Evolutionary conservation across 441 rosid species (phyloP).

Genomic region (Pelargonium citronellum): DNA sequence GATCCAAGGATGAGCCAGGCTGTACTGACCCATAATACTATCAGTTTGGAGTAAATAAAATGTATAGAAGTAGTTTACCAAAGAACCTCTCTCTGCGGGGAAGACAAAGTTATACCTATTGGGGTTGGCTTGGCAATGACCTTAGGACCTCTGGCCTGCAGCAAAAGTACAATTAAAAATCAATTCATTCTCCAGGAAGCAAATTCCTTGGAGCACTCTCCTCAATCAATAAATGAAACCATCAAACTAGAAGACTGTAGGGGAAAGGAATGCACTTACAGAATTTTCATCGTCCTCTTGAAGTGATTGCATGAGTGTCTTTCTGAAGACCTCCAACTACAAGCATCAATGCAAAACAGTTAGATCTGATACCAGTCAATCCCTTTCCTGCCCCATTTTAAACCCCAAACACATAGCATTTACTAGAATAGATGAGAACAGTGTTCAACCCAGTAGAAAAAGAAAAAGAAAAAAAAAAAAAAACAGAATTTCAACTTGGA

Average conservation of each 20-base stretch:
- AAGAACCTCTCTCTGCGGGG: not conserved
- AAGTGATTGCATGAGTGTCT: constrained; percentile 77
- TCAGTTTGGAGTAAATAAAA: not conserved
- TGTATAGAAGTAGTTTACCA: not conserved
- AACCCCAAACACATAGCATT: too few species aligned
- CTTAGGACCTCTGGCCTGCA: constrained; percentile 49
- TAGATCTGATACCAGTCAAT: too few species aligned
- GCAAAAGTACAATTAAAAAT: constrained; percentile 14
- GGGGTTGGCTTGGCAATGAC: constrained; percentile 78
- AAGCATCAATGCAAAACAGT: constrained; percentile 12
- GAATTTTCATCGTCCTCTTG: constrained; percentile 64
- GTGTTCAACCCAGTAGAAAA: not conserved
- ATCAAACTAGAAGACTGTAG: not conserved
- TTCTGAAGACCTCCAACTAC: constrained; percentile 86
- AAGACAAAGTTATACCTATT: constrained; percentile 30
- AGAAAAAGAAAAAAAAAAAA: too few species aligned
- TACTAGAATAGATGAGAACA: too few species aligned
- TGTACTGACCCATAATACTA: not conserved
- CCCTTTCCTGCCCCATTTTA: too few species aligned
- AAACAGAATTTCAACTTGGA: too few species aligned
- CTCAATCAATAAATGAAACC: not conserved
- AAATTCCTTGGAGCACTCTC: constrained; percentile 9
- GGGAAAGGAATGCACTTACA: constrained; percentile 27
- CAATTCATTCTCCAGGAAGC: constrained; percentile 4
- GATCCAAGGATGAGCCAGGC: not conserved